These are phyloP conservation scores for Backusella macrospora DNA, from an alignment of 192 early-diverging fungal genomes.

Conservation along the genomic window DNA sequence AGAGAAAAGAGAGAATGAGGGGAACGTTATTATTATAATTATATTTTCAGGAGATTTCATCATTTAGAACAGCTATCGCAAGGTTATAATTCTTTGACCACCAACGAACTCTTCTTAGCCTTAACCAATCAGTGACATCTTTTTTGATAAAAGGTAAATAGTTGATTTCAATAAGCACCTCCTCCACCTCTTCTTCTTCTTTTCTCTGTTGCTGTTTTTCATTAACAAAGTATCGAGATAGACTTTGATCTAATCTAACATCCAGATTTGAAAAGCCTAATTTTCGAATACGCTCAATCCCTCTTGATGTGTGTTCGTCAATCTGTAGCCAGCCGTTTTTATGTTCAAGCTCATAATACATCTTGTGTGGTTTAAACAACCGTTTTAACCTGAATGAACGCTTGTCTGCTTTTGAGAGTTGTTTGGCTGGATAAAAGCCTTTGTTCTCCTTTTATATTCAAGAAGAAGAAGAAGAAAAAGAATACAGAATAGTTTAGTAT, in stretches of 20 bases:
- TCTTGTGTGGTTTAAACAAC: background rate
- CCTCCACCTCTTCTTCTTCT: background rate
- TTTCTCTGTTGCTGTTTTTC: background rate
- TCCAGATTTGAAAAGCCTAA: background rate
- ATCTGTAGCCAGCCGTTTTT: background rate
- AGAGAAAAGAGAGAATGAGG: background rate
- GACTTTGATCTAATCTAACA: background rate
- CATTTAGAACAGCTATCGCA: background rate
- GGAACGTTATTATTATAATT: background rate
- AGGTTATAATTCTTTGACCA: slow-evolving; percentile 12
- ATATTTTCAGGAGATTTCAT: background rate
- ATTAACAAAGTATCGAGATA: background rate
- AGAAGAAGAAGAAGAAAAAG: background rate
- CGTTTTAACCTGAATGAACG: slow-evolving; percentile 5
- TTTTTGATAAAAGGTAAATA: background rate
- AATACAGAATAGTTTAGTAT: background rate
- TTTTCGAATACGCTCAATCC: slow-evolving; percentile 6
- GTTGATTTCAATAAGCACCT: slow-evolving; percentile 6
- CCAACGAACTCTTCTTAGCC: slow-evolving; percentile 18
- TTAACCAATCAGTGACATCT: background rate
- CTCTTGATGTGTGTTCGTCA: background rate
- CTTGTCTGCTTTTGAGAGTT: background rate
- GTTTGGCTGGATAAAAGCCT: background rate
- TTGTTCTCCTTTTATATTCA: background rate
- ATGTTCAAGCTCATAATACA: slow-evolving; percentile 10